Base-by-base conservation (phyloP, 495 filamentous ascomycete species). In the Polyplosphaeria fusca region DNA sequence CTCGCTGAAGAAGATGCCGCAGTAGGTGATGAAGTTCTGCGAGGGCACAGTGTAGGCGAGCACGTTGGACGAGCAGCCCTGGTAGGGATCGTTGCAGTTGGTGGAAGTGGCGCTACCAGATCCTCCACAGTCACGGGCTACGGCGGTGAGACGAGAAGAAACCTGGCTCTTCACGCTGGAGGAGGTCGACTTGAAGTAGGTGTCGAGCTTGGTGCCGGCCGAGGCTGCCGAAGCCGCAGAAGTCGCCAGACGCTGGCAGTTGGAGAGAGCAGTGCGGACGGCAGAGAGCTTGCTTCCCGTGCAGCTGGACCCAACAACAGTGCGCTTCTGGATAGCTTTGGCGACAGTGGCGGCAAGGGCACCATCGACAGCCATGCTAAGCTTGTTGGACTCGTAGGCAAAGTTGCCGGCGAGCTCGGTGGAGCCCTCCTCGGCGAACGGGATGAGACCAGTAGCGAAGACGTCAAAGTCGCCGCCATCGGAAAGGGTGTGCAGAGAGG, bases 161-260 rank as follows among this genome's bases (percentile, higher is more conserved):
- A 87, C 82, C 12, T 67, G 70, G 41, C 61, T 73, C 27, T 79
- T 74, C 1, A 69, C 70, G 0, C 70, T 61, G 26, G 60, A 65
- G 18, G 67, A 52, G n/a, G 74, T 79, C 4, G 78, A 79, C 70
- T 80, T 84, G 77, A 85, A 87, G 69, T 83, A 85, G 55, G 83
- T 80, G 11, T 52, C 65, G 5, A 65, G 50, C 56, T 65, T 60
- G 9, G 61, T 65, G 16, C 80, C 82, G 1, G 70, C 71, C 1
- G 63, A 49, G 0, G 83, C 81, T 3, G 80, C 81, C 2, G 64
- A 62, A n/a, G 76, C 73, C 11, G 83, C 82, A n/a, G 73, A 70
- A 11, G 68, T 73, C 35, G 82, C 78, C 20, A 85, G 66, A 0
- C 67, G 65, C 0, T 74, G 71, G 56, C 79, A 77, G 68, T 78